A percentile compares a stretch with the other conserved stretches of the same genome.
phyloP scores from a whole-genome alignment of 2,329 filamentous ascomycete species.

The Coniochaeta sp. region DNA sequence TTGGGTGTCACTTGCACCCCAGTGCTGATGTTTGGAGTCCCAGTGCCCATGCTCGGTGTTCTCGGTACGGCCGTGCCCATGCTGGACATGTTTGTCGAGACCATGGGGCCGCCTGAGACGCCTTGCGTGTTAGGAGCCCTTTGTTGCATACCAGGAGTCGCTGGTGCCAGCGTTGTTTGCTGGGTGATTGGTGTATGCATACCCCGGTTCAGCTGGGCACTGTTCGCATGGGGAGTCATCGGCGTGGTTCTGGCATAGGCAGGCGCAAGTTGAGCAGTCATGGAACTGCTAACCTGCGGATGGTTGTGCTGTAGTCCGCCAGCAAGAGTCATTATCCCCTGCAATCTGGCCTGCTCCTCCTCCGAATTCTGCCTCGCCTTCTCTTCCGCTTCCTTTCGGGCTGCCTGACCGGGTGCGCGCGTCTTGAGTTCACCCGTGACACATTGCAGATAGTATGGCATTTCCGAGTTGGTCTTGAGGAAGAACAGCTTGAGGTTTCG shows the following conservation, averaged over 20 bases:
- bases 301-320: slow-evolving; percentile 40
- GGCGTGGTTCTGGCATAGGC: background rate
- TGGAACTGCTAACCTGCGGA: slow-evolving; percentile 3
- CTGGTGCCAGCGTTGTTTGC: background rate
- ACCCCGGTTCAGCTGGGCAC: slow-evolving; percentile 3
- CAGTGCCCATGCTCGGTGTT: background rate
- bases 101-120: no score
- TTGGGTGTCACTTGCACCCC: background rate
- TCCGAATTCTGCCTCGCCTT: slow-evolving; percentile 49
- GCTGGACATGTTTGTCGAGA: background rate
- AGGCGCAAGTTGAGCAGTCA: background rate
- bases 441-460: slow-evolving; percentile 79
- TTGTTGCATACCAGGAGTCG: background rate
- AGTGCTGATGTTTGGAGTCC: background rate
- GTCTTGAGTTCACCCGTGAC: slow-evolving; percentile 90
- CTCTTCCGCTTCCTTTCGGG: slow-evolving; percentile 61
- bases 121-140: background rate
- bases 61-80: background rate
- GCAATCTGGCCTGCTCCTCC: slow-evolving; percentile 52
- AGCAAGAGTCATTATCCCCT: slow-evolving; percentile 51
- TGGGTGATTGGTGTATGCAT: background rate
- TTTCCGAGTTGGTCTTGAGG: slow-evolving; percentile 83
- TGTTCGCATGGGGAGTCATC: slow-evolving; percentile 5
- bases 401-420: slow-evolving; percentile 67
- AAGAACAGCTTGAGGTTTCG: slow-evolving; percentile 88